Evolutionary conservation across 495 filamentous ascomycete species (phyloP), one percentile per base, ranked within the genome.

Genomic region (Penicillium mononematosum): DNA sequence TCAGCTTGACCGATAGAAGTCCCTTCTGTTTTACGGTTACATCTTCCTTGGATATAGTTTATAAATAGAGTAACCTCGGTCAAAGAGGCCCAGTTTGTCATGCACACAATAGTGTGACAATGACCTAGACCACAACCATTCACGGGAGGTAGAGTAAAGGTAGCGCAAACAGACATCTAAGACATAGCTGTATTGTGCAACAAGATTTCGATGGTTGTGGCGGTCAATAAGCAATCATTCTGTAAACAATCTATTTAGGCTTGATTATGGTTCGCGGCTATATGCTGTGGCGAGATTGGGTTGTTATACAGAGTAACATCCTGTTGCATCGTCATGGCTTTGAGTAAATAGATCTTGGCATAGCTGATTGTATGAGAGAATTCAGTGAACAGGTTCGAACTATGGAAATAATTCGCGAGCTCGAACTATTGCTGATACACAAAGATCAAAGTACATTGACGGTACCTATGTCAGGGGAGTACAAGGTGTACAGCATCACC

Each of bases 11-110:
- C 19, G 29, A 48, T 22, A 39, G 11, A 24, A n/a, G 29, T 41
- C 16, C 24, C 10, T 22, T 39, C 24, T 55, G 60, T 50, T 63
- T 20, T 44, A 60, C 55, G 39, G 63, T 66, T 66, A 66, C 63
- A 63, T 63, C 45, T 49, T 29, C 4, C n/a, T 7, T 34, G 41
- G 45, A 32, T 24, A 53, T 42, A 39, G 22, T 53, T 11, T 0
- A 16, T 50, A 17, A 38, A 12, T 10, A 27, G 7, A 25, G 45
- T 45, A 36, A 51, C 55, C 38, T 45, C 25, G 12, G n/a, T 24
- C 29, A 51, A 22, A 41, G 39, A 16, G 43, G 32, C 43, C 31
- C n/a, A 45, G 43, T 16, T 20, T 38, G 31, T 41, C 22, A 55
- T 46, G 53, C 34, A 47, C 10, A 41, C 11, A 17, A 38, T 25